Conservation (phyloP, 106 monocot genomes). For the Phalaenopsis aphrodite region DNA sequence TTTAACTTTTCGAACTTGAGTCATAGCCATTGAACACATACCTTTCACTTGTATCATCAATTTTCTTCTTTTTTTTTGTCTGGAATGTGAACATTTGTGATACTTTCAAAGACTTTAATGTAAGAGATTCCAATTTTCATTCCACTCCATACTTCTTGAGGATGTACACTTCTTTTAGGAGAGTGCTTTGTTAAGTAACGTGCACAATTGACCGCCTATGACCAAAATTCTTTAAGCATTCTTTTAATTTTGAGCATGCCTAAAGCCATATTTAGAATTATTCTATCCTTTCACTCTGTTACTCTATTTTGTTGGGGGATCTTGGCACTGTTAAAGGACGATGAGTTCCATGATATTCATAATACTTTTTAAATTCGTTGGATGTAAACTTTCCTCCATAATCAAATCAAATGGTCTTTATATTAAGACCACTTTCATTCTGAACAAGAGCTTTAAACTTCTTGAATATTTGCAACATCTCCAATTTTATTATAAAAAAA, state of each 20-base stretch:
- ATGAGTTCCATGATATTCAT: conserved; percentile 1
- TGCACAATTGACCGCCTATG: background rate
- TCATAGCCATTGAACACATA: background rate
- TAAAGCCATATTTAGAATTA: background rate
- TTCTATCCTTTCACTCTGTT: background rate
- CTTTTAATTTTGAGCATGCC: background rate
- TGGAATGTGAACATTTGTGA: no score
- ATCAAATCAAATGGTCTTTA: background rate
- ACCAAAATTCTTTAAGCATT: background rate
- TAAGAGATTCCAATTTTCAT: background rate
- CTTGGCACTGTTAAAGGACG: background rate
- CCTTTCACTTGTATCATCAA: background rate
- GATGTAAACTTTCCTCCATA: background rate
- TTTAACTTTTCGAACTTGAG: background rate
- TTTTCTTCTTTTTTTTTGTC: background rate
- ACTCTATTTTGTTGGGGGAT: background rate
- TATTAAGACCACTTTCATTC: background rate
- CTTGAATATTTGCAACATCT: background rate
- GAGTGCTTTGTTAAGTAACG: background rate
- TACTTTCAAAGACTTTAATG: background rate
- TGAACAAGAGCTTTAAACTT: background rate
- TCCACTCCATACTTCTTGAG: background rate
- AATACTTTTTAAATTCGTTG: background rate
- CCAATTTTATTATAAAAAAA: conserved; percentile 6
- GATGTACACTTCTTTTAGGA: background rate